Conservation (phyloP, 2,329 filamentous ascomycete species). For the Ophiostoma triangulosporum region DNA sequence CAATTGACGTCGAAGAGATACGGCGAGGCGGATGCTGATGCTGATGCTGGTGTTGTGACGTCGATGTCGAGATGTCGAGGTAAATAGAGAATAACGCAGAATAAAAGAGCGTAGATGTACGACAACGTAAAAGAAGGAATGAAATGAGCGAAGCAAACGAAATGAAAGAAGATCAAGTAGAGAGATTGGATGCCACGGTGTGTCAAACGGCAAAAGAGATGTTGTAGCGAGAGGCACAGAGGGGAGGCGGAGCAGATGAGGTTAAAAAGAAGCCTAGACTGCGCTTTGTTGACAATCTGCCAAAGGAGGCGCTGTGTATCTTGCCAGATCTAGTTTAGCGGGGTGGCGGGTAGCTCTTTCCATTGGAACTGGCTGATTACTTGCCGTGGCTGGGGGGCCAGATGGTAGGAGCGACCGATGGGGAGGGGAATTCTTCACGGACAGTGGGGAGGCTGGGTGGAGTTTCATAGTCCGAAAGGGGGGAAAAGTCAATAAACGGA, state of each 20-base stretch:
- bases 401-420: background rate
- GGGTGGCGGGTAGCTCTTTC: constrained; percentile 8
- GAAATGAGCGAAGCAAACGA: background rate
- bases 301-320: constrained; percentile 5
- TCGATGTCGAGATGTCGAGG: background rate
- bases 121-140: background rate
- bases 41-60: too few relatives aligned
- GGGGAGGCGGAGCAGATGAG: background rate
- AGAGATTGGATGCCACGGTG: background rate
- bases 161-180: background rate
- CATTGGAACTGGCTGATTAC: constrained; percentile 2
- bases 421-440: background rate
- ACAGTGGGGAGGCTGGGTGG: constrained; percentile 9
- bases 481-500: constrained; percentile 8
- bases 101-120: background rate
- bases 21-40: too few relatives aligned
- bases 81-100: background rate
- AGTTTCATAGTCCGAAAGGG: constrained; percentile 4
- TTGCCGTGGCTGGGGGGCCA: constrained; percentile 6
- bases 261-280: background rate
- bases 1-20: too few relatives aligned
- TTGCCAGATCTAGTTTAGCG: constrained; percentile 4
- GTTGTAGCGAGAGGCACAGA: background rate
- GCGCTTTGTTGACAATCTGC: constrained; percentile 10
- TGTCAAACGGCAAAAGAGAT: background rate